Conservation (phyloP, 768 basidiomycete species). For the Rhizopogon sp. region DNA sequence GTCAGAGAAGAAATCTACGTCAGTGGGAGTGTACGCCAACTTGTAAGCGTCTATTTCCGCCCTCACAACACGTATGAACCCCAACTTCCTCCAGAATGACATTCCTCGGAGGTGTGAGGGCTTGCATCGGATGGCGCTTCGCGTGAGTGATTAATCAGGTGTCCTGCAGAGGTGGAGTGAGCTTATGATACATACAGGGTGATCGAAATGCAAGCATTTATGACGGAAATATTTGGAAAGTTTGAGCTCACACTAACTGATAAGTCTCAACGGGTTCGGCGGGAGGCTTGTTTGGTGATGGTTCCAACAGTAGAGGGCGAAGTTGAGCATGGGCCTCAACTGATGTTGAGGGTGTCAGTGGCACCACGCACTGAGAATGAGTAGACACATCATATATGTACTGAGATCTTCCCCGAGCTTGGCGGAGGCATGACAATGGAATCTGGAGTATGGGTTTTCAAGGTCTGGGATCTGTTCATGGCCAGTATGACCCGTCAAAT, state of each 20-base stretch:
- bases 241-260: conserved; percentile 43
- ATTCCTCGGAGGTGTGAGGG: conserved; percentile 16
- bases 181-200: conserved; percentile 20
- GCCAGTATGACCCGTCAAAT: no score
- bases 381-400: no score
- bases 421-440: no score
- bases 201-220: conserved; percentile 51
- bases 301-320: conserved; percentile 29
- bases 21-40: conserved; percentile 22
- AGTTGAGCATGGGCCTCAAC: conserved; percentile 21
- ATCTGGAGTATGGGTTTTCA: no score
- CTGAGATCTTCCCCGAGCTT: no score
- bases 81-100: conserved; percentile 18
- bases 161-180: not conserved
- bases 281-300: conserved; percentile 28
- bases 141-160: conserved; percentile 12
- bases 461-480: no score
- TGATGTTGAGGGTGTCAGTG: conserved; percentile 24
- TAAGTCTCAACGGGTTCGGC: conserved; percentile 19
- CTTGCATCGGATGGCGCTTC: conserved; percentile 27
- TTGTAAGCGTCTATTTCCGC: conserved; percentile 10
- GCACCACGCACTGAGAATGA: conserved; percentile 3
- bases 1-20: conserved; percentile 10
- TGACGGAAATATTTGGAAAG: conserved; percentile 48
- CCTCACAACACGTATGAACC: not conserved